Base-by-base conservation (phyloP, 306 rosid genomes). In the Elaeagnus macrophylla region DNA sequence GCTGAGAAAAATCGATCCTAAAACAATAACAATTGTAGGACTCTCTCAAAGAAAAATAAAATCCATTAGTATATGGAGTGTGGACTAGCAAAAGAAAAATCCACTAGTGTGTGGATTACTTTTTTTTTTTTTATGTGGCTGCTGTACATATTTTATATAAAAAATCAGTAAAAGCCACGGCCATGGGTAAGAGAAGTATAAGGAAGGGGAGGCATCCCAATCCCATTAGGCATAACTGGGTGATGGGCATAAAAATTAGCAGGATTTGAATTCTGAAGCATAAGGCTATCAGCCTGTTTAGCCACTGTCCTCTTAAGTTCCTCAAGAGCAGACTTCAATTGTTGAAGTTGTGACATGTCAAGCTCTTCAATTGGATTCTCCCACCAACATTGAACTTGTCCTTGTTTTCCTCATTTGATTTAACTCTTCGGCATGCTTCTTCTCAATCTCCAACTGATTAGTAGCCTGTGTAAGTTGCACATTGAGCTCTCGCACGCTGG, bases 261-360 rank as follows among this genome's bases (percentile, higher is more conserved):
- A 11, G 69, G 56, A 46, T 54, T 68, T 8, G 70, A 39, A 38
- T 20, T 58, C 18, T 71, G 81, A 10, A 63, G 50, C 50, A 76
- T 3, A 59, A 71, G 48, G 46, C 50, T 57, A 9, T 72, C 81
- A 18, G 68, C 68, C 45, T 77, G 72, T 47, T 60, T 62, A 1
- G 39, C 41, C 45, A 77, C 78, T 25, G 40, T 52, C 75, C 52
- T 76, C 64, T 76, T 64, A 39, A 76, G 62, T 13, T 67, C 77
- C 32, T 56, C 77, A 7, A 69, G 37, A 0, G 67, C 54, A 4
- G 1, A 54, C 61, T 15, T 58, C 49, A 80, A 53, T 38, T 73
- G 67, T 20, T 63, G 51, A 6, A 74, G 64, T 25, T 58, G 68
- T 7, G 54, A 18, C 59, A 39, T 1, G 16, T 68, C 68, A 36